phyloP scores from a whole-genome alignment of 371 early-diverging fungal species.

The Apophysomyces sp. region DNA sequence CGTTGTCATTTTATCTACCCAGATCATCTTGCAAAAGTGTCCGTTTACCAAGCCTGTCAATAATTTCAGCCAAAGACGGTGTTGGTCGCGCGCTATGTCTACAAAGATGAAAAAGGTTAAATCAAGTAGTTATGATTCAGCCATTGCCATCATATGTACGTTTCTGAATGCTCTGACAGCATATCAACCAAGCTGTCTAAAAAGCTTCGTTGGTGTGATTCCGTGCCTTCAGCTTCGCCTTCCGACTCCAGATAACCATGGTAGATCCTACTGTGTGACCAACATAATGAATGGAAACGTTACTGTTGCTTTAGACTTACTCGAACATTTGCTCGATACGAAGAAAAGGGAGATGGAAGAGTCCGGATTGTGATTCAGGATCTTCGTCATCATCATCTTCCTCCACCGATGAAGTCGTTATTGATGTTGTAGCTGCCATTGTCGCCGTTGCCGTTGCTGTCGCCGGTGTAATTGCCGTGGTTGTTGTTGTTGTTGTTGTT shows the following conservation, averaged over 20 bases:
- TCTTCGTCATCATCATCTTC: slow-evolving; percentile 3
- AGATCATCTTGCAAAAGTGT: neutral
- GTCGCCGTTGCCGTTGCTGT: slow-evolving; percentile 12
- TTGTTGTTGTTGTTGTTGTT: neutral
- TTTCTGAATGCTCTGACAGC: neutral
- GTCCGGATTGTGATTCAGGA: neutral
- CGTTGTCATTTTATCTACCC: neutral
- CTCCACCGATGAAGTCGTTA: slow-evolving; percentile 4
- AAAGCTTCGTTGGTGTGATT: neutral
- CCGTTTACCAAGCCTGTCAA: neutral
- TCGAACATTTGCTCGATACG: neutral
- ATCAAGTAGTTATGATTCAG: neutral
- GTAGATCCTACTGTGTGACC: neutral
- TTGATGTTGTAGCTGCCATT: no score
- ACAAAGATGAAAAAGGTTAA: neutral
- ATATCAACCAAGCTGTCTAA: neutral
- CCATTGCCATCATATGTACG: neutral
- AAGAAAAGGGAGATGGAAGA: neutral
- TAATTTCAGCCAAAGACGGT: neutral
- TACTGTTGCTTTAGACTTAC: neutral
- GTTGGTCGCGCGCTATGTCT: neutral
- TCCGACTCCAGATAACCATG: neutral
- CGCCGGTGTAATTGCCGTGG: slow-evolving; percentile 24
- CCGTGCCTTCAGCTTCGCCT: neutral
- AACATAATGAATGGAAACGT: neutral